Conservation (phyloP, 2,329 filamentous ascomycete genomes). For the Ilyonectria mors-panacis region DNA sequence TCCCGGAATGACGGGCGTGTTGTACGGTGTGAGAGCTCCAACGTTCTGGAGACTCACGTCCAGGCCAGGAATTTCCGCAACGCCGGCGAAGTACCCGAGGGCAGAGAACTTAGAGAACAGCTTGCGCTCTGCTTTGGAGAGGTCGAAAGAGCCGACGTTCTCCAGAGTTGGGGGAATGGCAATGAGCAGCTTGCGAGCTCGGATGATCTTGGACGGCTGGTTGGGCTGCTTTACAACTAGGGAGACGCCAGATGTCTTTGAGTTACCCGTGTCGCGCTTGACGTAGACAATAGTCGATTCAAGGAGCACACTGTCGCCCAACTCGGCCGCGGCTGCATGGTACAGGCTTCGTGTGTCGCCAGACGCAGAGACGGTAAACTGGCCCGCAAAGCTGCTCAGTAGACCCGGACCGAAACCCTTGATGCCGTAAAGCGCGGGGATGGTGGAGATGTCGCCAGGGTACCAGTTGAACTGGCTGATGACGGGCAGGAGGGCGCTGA, state of each 20-base stretch:
- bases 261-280: constrained; percentile 6
- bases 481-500: constrained; percentile 29
- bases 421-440: constrained; percentile 37
- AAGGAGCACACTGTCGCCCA: constrained; percentile 23
- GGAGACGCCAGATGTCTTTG: constrained; percentile 2
- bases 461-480: constrained; percentile 41
- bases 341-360: constrained; percentile 36
- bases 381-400: constrained; percentile 19
- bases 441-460: constrained; percentile 32
- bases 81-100: constrained; percentile 40
- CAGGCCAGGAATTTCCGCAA: constrained; percentile 40
- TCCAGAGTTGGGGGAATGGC: constrained; percentile 45
- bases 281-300: constrained; percentile 25
- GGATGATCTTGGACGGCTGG: constrained; percentile 25
- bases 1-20: constrained; percentile 17
- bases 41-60: constrained; percentile 29
- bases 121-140: constrained; percentile 39
- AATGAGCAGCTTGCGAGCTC: constrained; percentile 48
- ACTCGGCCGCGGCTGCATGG: constrained; percentile 22
- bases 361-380: constrained; percentile 27
- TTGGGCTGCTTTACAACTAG: constrained; percentile 33
- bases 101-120: constrained; percentile 48
- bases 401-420: constrained; percentile 38
- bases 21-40: constrained; percentile 22
- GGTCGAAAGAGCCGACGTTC: constrained; percentile 46